These are phyloP conservation scores for Geotrichum siamense DNA, from an alignment of 1,139 yeast species.

Conservation along the genomic window DNA sequence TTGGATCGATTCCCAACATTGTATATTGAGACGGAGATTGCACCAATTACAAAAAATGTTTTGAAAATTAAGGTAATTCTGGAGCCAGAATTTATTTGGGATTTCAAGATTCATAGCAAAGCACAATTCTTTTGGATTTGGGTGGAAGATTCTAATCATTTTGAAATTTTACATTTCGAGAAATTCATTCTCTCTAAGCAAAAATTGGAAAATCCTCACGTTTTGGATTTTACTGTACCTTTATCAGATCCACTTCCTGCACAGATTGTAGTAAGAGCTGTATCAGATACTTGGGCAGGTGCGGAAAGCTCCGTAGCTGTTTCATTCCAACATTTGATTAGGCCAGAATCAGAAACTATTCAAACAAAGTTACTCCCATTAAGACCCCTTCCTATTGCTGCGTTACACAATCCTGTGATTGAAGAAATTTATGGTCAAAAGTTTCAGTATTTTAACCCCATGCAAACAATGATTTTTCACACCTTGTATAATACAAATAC, in stretches of 20 bases:
- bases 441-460: conserved; percentile 89
- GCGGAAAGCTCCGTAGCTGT: conserved; percentile 71
- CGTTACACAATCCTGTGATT: conserved; percentile 60
- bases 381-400: conserved; percentile 80
- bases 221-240: conserved; percentile 89
- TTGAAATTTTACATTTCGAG: conserved; percentile 73
- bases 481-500: conserved; percentile 72
- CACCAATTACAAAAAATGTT: conserved; percentile 83
- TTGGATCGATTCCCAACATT: conserved; percentile 70
- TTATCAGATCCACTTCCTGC: conserved; percentile 81
- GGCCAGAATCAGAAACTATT: conserved; percentile 81
- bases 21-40: conserved; percentile 69
- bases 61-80: conserved; percentile 69
- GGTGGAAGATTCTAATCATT: conserved; percentile 68
- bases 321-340: conserved; percentile 82
- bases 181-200: conserved; percentile 60
- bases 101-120: conserved; percentile 67
- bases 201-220: conserved; percentile 53
- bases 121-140: conserved; percentile 89
- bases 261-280: conserved; percentile 69
- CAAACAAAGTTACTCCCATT: conserved; percentile 71
- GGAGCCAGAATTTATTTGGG: conserved; percentile 81
- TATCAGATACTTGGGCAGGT: conserved; percentile 88
- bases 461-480: conserved; percentile 97
- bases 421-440: conserved; percentile 60